Evolutionary conservation across 306 rosid species (phyloP), one percentile per base, ranked within the genome.

Genomic region (Begonia loranthoides): DNA sequence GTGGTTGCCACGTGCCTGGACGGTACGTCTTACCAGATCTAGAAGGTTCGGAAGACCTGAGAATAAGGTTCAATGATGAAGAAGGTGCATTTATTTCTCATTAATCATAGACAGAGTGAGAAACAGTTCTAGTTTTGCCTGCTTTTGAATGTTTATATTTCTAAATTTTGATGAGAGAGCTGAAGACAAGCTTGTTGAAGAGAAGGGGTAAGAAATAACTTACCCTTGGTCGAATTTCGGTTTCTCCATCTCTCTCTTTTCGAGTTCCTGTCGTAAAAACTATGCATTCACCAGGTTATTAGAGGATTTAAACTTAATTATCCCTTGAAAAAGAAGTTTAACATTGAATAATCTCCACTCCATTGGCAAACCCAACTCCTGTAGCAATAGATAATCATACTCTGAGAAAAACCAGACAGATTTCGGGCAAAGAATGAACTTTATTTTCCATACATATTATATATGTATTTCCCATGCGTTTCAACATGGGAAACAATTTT

Each of bases 1-100:
- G 97, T 16, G 94, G 97, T 56, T 84, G 94, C 97, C 97, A 84
- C n/a, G 89, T 84, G 51, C 97, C 97, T 16, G 97, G 94, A 56
- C 56, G 68, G 70, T 58, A 89, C 14, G 83, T 41, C 59, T 71
- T 58, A 15, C 97, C 87, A 38, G 94, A 65, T 61, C 97, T 89
- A 0, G 67, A 61, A 49, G 95, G 93, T 66, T 89, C 97, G 9
- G 93, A 55, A 36, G 79, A 81, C 73, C 97, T 84, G 81, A 65
- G 65, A 45, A 36, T 51, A 45, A 59, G 22, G 22, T 55, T 60
- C 47, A 40, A 46, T 8, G 57, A 62, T 17, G 61, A 9, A 51
- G 52, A 45, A 49, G 34, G 14, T n/a, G 1, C 10, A 11, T 33
- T 36, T 10, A 39, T 41, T 52, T 5, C 4, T 13, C 12, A 13